Evolutionary conservation across 495 filamentous ascomycete species (phyloP).

Genomic region (Pseudoneurospora amorphoporcata): DNA sequence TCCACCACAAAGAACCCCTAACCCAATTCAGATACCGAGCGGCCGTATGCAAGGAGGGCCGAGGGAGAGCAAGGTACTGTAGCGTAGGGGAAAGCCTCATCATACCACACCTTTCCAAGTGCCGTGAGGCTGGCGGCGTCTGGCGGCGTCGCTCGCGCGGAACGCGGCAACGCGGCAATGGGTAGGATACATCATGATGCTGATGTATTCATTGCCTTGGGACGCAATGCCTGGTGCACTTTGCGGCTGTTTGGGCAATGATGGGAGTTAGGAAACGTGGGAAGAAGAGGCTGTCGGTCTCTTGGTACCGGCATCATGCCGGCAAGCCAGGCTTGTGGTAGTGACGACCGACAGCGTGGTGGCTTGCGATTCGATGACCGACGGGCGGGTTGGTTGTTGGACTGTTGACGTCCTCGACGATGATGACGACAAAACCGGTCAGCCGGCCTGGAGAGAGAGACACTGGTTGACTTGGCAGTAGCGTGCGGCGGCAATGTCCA

Average conservation of each 20-base stretch:
- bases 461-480: neutral
- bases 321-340: neutral
- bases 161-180: neutral
- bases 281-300: neutral
- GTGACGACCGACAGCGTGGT: neutral
- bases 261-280: neutral
- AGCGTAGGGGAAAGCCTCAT: too few species aligned
- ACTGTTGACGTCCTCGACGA: neutral
- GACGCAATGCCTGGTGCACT: neutral
- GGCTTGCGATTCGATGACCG: neutral
- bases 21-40: too few species aligned
- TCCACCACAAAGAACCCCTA: too few species aligned
- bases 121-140: too few species aligned
- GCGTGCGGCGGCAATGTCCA: neutral
- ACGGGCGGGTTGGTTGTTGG: neutral
- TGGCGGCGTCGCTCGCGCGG: too few species aligned
- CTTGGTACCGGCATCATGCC: neutral
- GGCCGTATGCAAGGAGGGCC: too few species aligned
- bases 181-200: neutral
- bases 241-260: neutral
- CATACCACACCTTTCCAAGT: too few species aligned
- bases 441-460: neutral
- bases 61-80: too few species aligned
- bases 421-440: neutral
- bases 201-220: neutral